Base-by-base conservation (phyloP, 345 rosid genomes). In the Rhodamnia rubescens region DNA sequence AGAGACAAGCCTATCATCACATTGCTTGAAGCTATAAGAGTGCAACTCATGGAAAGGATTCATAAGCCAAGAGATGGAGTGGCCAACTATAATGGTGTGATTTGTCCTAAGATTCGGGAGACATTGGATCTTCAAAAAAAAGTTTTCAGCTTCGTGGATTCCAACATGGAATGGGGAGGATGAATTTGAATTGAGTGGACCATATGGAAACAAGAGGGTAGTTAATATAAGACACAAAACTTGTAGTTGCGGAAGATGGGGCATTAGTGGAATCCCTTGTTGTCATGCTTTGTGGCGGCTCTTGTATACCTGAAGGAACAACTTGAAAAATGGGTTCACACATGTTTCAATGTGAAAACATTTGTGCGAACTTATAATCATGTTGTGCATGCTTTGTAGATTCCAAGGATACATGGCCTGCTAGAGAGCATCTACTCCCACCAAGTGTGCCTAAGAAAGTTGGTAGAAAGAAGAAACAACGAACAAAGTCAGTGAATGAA, bases 211-310 rank as follows among this genome's bases (percentile, higher is more conserved):
- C 0, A 27, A 59, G 10, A 14, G 20, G 2, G 21, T 27, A 27
- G 40, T 61, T 27, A 16, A 61, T 18, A 27, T 29, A 2, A 7
- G 0, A 61, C 0, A 14, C 1, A 61, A 4, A 59, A 59, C 40
- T 61, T 61, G 40, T 27, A 27, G 74, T 0, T 14, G 0, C 3
- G 7, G 15, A 61, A 61, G 21, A 61, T 61, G 2, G 10, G 40
- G 14, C 5, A 14, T 61, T 61, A 61, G 11, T 27, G 40, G 20
- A 14, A 27, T 27, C 40, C 40, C 20, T 27, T 59, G 0, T 2
- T 12, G 2, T 4, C 40, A 59, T 59, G 2, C 1, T n/a, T n/a
- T 0, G 0, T 27, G 10, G 1, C 40, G 12, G 16, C 21, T 61
- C 40, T 7, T 61, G 18, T 27, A 27, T 14, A 1, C 20, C 7